A percentile compares a stretch with the other conserved stretches of the same genome.
phyloP scores from a whole-genome alignment of 805 yeast genomes.

The Ogataea sp. region DNA sequence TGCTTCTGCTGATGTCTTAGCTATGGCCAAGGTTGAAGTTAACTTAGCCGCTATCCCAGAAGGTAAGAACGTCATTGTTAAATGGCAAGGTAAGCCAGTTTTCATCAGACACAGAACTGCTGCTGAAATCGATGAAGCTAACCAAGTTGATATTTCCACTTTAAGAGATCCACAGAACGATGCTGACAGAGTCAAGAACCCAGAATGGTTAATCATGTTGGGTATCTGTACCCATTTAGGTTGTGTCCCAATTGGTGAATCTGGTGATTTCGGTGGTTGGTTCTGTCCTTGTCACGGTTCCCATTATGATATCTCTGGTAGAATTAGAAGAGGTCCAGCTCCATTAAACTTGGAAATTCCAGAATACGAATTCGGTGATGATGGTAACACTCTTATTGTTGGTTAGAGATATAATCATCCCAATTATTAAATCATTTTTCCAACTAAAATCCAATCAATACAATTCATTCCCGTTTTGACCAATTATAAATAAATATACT shows the following conservation, averaged over 20 bases:
- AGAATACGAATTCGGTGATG: slow-evolving; percentile 71
- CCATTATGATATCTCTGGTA: slow-evolving; percentile 99
- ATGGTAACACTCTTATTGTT: slow-evolving; percentile 67
- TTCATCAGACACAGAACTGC: slow-evolving; percentile 98
- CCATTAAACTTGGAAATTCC: slow-evolving; percentile 98
- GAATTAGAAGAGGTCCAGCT: slow-evolving; percentile 99
- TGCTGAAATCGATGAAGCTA: slow-evolving; percentile 91
- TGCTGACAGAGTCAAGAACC: slow-evolving; percentile 88
- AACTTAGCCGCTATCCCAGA: slow-evolving; percentile 88
- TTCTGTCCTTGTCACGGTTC: slow-evolving; percentile 99
- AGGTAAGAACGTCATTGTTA: slow-evolving; percentile 96
- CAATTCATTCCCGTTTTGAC: no score
- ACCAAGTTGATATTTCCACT: slow-evolving; percentile 60
- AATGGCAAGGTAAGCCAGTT: slow-evolving; percentile 99
- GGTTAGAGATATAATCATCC: no score
- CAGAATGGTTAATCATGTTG: slow-evolving; percentile 98
- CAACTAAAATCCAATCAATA: no score
- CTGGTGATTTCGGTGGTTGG: slow-evolving; percentile 99
- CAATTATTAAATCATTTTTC: no score
- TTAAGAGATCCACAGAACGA: slow-evolving; percentile 95
- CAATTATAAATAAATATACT: no score
- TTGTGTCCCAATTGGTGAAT: slow-evolving; percentile 99
- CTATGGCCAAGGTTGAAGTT: slow-evolving; percentile 99
- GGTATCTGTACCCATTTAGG: slow-evolving; percentile 99
- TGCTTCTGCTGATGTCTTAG: slow-evolving; percentile 98